phyloP scores from a whole-genome alignment of 176 grass and related monocot genomes.

The Urochloa ruziziensis region DNA sequence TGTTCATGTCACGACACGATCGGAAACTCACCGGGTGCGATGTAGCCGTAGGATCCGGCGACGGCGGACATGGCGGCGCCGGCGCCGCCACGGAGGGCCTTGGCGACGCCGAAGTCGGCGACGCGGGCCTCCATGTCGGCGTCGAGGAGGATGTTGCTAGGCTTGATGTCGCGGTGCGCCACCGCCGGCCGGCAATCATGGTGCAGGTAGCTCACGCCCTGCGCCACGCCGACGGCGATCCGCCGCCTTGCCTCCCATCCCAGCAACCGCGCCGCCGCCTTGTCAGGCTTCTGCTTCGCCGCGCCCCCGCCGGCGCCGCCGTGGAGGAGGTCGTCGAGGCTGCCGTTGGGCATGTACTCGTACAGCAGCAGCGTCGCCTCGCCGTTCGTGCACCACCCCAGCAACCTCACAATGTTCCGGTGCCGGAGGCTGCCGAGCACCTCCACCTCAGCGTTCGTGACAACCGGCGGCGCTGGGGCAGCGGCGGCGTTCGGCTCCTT shows the following conservation, averaged over 20 bases:
- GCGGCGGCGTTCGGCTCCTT: not conserved
- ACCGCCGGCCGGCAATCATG: conserved; percentile 78
- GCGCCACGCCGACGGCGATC: conserved; percentile 75
- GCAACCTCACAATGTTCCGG: conserved; percentile 89
- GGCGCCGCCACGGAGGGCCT: conserved; percentile 48
- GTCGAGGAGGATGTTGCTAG: conserved; percentile 94
- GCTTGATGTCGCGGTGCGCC: conserved; percentile 92
- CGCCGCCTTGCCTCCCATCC: conserved; percentile 67
- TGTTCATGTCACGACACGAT: too few species aligned
- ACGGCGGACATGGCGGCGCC: conserved; percentile 70
- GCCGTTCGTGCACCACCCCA: conserved; percentile 71
- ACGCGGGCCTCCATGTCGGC: conserved; percentile 79
- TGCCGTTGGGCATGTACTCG: conserved; percentile 98
- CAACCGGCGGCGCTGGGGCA: too few species aligned
- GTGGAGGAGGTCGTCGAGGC: conserved; percentile 76
- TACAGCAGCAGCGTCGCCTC: conserved; percentile 79
- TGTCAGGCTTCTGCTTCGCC: not conserved
- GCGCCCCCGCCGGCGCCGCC: not conserved
- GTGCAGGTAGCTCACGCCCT: conserved; percentile 94
- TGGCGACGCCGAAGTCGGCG: conserved; percentile 92
- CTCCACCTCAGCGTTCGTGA: conserved; percentile 90
- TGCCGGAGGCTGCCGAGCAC: conserved; percentile 75
- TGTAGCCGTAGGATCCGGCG: conserved; percentile 89
- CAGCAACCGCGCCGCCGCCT: not conserved
- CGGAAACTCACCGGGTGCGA: conserved; percentile 66